These are phyloP conservation scores for Trichaptum fuscoviolaceum DNA, from an alignment of 768 basidiomycete genomes.

Conservation along the genomic window DNA sequence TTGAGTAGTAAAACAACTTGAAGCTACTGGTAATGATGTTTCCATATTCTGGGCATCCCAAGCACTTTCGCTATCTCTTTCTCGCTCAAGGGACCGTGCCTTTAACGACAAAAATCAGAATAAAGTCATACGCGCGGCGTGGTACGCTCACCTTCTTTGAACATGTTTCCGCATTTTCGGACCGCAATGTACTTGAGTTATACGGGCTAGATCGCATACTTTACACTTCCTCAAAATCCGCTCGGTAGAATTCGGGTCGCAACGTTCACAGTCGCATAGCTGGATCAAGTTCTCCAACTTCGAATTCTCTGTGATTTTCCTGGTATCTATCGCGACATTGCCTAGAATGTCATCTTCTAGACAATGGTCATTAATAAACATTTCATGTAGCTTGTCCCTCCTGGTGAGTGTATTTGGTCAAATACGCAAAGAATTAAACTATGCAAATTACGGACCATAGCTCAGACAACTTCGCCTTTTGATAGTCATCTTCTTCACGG, in stretches of 20 bases:
- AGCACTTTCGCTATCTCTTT: background rate
- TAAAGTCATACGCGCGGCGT: background rate
- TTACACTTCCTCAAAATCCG: background rate
- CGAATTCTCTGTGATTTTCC: background rate
- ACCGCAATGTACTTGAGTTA: background rate
- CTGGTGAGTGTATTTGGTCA: background rate
- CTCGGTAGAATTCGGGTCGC: no score
- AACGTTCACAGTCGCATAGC: background rate
- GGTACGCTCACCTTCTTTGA: background rate
- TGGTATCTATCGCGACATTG: background rate
- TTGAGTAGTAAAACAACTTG: no score
- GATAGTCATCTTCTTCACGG: background rate
- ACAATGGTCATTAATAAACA: background rate
- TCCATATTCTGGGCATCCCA: no score
- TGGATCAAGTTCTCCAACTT: background rate
- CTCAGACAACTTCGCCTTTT: background rate
- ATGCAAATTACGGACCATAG: background rate
- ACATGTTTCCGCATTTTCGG: background rate
- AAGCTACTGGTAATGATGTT: no score
- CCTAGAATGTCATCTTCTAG: background rate
- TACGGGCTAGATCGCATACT: background rate
- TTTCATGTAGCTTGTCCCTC: background rate
- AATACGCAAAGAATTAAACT: background rate
- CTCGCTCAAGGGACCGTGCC: background rate
- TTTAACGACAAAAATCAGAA: background rate